A percentile compares a stretch with the other conserved stretches of the same genome.
phyloP scores from a whole-genome alignment of 805 yeast species.

The Ogataea ganodermae region DNA sequence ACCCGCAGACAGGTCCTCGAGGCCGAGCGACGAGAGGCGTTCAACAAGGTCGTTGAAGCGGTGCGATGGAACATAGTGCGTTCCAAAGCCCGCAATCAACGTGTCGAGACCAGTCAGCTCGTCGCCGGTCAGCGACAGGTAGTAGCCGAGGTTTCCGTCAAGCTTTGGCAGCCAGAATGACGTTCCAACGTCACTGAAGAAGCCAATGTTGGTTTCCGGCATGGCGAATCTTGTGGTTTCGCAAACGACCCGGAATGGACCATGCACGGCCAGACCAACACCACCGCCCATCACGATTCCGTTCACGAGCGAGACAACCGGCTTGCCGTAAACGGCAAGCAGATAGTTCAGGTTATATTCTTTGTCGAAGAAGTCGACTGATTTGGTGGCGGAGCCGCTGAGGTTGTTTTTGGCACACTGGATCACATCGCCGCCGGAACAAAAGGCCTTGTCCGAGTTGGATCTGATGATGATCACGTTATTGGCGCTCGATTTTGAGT shows the following conservation, averaged over 20 bases:
- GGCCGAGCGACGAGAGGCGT: conserved; percentile 63
- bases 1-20: conserved; percentile 24
- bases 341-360: conserved; percentile 84
- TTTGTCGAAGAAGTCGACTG: conserved; percentile 66
- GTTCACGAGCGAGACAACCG: conserved; percentile 81
- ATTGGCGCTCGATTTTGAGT: conserved; percentile 65
- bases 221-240: conserved; percentile 90
- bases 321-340: conserved; percentile 82
- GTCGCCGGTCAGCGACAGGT: conserved; percentile 84
- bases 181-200: conserved; percentile 94
- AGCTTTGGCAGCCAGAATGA: conserved; percentile 84
- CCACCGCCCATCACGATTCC: conserved; percentile 99
- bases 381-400: conserved; percentile 45
- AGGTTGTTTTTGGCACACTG: conserved; percentile 66
- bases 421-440: conserved; percentile 97
- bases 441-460: conserved; percentile 66
- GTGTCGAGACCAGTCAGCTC: conserved; percentile 76
- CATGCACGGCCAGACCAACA: conserved; percentile 87
- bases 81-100: conserved; percentile 82
- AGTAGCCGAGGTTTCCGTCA: conserved; percentile 82
- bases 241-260: conserved; percentile 91
- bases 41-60: conserved; percentile 61
- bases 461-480: conserved; percentile 71
- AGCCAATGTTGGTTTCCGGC: conserved; percentile 98
- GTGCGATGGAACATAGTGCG: conserved; percentile 79